phyloP scores from a whole-genome alignment of 495 filamentous ascomycete species.

The Penicillium ochrochloron region DNA sequence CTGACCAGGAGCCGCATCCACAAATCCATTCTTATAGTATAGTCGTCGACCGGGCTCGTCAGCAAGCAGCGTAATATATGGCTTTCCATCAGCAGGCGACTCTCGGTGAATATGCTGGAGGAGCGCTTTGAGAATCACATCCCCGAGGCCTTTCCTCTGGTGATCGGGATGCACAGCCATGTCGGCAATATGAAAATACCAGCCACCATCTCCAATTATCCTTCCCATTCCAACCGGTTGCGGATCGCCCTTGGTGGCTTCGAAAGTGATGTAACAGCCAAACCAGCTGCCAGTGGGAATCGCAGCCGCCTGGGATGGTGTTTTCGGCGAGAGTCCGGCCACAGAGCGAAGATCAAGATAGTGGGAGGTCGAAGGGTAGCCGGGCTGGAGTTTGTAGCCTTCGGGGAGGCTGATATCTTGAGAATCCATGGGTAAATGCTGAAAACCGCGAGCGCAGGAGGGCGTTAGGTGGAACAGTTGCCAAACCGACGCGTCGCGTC shows the following conservation, averaged over 20 bases:
- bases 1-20: neutral
- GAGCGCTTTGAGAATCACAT: neutral
- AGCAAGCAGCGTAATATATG: neutral
- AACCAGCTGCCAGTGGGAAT: constrained; percentile 17
- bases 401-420: constrained; percentile 25
- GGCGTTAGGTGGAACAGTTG: neutral
- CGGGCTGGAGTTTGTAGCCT: constrained; percentile 38
- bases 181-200: constrained; percentile 1
- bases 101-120: neutral
- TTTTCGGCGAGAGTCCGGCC: constrained; percentile 43
- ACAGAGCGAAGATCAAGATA: constrained; percentile 46
- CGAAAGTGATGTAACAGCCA: neutral
- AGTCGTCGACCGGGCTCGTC: neutral
- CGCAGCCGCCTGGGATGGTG: constrained; percentile 36
- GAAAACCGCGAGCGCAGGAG: neutral
- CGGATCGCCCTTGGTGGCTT: neutral
- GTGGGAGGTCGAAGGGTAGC: constrained; percentile 40
- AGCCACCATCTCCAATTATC: neutral
- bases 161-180: neutral
- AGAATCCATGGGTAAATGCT: neutral
- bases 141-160: neutral
- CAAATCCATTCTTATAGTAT: constrained; percentile 5
- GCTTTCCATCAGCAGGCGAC: neutral
- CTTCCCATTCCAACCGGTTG: constrained; percentile 1
- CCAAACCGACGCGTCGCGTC: neutral